Conservation (phyloP, 192 early-diverging fungal species). For the Coemansia sp. region DNA sequence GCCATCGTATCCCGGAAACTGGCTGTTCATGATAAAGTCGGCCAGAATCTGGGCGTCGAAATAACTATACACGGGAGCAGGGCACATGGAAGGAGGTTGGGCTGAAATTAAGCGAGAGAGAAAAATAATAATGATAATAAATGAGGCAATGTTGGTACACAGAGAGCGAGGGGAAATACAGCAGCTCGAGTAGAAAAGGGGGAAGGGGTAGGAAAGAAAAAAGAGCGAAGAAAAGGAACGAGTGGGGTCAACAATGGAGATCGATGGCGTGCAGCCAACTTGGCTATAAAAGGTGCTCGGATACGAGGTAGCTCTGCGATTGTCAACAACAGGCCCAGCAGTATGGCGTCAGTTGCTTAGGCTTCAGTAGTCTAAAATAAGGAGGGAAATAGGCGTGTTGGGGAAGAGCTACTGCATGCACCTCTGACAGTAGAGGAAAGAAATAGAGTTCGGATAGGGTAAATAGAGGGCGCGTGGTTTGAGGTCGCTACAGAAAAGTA, state of each 20-base stretch:
- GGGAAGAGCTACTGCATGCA: slow-evolving; percentile 7
- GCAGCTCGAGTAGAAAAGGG: slow-evolving; percentile 1
- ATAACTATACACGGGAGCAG: slow-evolving; percentile 51
- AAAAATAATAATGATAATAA: not conserved
- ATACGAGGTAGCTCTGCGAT: slow-evolving; percentile 1
- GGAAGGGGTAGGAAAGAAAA: not conserved
- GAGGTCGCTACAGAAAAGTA: slow-evolving; percentile 1
- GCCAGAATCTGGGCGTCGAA: slow-evolving; percentile 52
- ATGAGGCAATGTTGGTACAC: not conserved
- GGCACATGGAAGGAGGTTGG: slow-evolving; percentile 22
- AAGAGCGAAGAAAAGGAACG: slow-evolving; percentile 8
- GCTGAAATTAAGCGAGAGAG: not conserved
- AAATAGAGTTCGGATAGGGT: slow-evolving; percentile 2
- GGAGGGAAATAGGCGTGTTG: not conserved
- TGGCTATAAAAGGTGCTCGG: slow-evolving; percentile 4
- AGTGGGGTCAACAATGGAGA: not conserved
- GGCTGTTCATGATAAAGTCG: slow-evolving; percentile 54
- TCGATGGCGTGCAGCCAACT: slow-evolving; percentile 4
- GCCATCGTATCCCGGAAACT: slow-evolving; percentile 44
- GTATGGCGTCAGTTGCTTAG: slow-evolving; percentile 1
- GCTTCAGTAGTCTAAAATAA: slow-evolving; percentile 1
- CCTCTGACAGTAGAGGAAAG: slow-evolving; percentile 6
- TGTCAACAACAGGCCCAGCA: slow-evolving; percentile 7
- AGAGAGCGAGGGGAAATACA: not conserved
- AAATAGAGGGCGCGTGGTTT: not conserved